A percentile compares a stretch with the other conserved stretches of the same genome.
Conservation (phyloP, 495 filamentous ascomycete genomes). For the Neurospora sp. region DNA sequence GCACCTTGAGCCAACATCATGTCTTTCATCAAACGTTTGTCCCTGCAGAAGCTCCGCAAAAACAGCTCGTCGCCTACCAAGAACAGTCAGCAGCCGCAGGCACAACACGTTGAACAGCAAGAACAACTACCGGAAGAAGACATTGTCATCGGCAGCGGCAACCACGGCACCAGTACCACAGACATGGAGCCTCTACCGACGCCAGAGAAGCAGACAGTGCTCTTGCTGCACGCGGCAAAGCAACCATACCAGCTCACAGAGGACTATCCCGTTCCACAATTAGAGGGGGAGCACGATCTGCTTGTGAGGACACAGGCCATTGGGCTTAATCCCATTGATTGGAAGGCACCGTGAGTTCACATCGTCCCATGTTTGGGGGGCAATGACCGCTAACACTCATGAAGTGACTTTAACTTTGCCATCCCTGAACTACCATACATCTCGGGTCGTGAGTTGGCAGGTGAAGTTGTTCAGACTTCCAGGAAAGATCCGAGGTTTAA, state of each 20-base stretch:
- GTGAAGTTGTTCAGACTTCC: slow-evolving; percentile 43
- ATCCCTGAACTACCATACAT: slow-evolving; percentile 56
- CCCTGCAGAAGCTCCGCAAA: slow-evolving; percentile 7
- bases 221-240: slow-evolving; percentile 33
- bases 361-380: not conserved
- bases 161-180: not conserved
- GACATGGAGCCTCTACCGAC: not conserved
- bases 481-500: slow-evolving; percentile 34
- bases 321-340: slow-evolving; percentile 63
- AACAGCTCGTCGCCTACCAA: not conserved
- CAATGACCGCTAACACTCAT: not conserved
- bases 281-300: slow-evolving; percentile 34
- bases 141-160: not conserved
- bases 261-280: slow-evolving; percentile 40
- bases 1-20: slow-evolving; percentile 1
- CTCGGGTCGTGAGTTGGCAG: slow-evolving; percentile 53
- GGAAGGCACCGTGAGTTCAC: slow-evolving; percentile 54
- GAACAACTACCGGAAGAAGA: not conserved
- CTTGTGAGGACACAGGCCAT: slow-evolving; percentile 48
- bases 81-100: not conserved
- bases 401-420: slow-evolving; percentile 55
- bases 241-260: slow-evolving; percentile 31
- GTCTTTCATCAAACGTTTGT: slow-evolving; percentile 16
- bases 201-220: slow-evolving; percentile 29
- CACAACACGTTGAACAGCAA: not conserved